Conservation (phyloP, 495 filamentous ascomycete species). For the Pyrenula massariospora region DNA sequence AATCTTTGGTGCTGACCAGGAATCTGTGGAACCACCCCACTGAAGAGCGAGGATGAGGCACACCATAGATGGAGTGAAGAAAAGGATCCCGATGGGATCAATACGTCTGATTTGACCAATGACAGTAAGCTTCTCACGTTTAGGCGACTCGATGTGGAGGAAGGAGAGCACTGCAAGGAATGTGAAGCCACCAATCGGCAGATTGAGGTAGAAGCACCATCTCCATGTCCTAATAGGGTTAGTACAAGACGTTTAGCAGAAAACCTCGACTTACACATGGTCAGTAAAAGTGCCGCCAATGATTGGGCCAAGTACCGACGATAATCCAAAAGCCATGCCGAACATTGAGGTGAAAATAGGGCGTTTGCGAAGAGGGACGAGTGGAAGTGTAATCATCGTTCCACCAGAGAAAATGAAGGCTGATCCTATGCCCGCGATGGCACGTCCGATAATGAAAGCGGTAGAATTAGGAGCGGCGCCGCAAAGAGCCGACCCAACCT, state of each 20-base stretch:
- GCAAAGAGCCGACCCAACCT: slow-evolving; percentile 46
- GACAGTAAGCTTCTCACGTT: slow-evolving; percentile 4
- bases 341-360: slow-evolving; percentile 11
- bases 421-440: slow-evolving; percentile 35
- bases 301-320: slow-evolving; percentile 11
- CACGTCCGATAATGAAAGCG: slow-evolving; percentile 50
- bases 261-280: slow-evolving; percentile 4
- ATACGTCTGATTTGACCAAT: no score
- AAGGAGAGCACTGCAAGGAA: slow-evolving; percentile 12
- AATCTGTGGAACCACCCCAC: slow-evolving; percentile 27
- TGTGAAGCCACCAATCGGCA: slow-evolving; percentile 28
- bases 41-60: slow-evolving; percentile 30
- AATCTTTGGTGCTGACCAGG: slow-evolving; percentile 23
- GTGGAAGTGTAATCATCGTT: slow-evolving; percentile 20
- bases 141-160: slow-evolving; percentile 3
- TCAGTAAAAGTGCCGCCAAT: no score
- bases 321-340: slow-evolving; percentile 9
- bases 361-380: slow-evolving; percentile 7
- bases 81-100: slow-evolving; percentile 15
- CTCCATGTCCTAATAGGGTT: slow-evolving; percentile 10
- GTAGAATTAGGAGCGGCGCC: slow-evolving; percentile 45
- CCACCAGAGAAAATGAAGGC: slow-evolving; percentile 24
- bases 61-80: slow-evolving; percentile 21
- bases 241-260: slow-evolving; percentile 2
- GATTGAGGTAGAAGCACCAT: slow-evolving; percentile 44